Conservation (phyloP, 257 asterid species). For the Rubia yunnanensis region DNA sequence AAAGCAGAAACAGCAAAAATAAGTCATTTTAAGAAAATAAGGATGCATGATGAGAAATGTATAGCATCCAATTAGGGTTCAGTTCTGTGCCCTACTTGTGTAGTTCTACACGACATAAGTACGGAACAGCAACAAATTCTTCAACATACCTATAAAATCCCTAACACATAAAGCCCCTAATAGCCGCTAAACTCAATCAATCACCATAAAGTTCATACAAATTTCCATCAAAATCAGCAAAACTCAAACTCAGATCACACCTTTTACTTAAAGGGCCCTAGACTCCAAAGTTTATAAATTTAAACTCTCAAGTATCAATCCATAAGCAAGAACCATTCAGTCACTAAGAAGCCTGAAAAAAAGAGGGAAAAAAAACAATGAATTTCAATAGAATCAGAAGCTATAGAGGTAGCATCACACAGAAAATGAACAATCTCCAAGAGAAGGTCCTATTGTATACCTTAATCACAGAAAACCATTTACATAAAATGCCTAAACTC, state of each 20-base stretch:
- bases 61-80: neutral
- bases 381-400: neutral
- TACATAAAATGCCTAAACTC: no score
- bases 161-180: no score
- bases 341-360: no score
- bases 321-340: no score
- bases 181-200: no score
- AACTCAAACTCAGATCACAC: conserved; percentile 3
- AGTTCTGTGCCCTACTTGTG: neutral
- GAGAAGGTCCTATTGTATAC: neutral
- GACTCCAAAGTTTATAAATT: conserved; percentile 2
- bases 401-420: neutral
- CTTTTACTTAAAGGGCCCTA: neutral
- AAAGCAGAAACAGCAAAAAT: no score
- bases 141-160: neutral
- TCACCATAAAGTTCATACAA: neutral
- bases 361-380: no score
- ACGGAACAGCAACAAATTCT: neutral
- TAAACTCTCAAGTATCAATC: neutral
- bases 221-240: neutral
- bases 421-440: neutral
- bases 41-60: neutral
- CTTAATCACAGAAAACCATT: no score
- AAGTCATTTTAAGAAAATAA: neutral
- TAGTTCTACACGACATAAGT: neutral